Base-by-base conservation (phyloP, 169 alveolate genomes). In the Eimeria maxima region DNA sequence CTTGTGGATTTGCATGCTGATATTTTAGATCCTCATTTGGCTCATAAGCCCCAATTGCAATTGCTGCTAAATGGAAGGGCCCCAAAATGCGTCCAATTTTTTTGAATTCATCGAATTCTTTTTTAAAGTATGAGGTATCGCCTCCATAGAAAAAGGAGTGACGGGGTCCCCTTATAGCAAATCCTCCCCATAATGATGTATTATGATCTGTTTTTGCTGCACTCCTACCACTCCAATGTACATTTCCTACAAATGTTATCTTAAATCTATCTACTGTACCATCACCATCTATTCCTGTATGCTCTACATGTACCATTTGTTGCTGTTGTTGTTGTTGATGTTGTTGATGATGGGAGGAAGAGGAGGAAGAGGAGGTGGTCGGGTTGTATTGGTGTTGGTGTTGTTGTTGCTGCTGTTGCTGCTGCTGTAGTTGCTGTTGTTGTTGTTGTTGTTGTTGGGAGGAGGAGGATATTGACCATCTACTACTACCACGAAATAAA, bases 41-140 rank as follows among this genome's bases (percentile, higher is more conserved):
- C 63, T 90, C 95, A 80, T 90, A 90, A 44, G 95, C 95, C n/a
- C 95, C 95, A 8, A 90, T 90, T 4, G 95, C 89, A 55, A 90
- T 29, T 7, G 95, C 95, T 16, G 95, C 95, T 20, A 90, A 45
- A 57, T 90, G 95, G 45, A 90, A 90, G 76, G 95, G 95, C 22
- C 95, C 95, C 47, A 90, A 47, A 24, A 90, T 11, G 16, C 81
- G 33, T 7, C 95, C 95, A 3, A 90, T 57, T 60, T 90, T 90
- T 45, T 55, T 27, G 20, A 57, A 90, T 65, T 90, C 95, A 78
- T 90, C 95, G 13, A 90, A 90, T 45, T 90, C 95, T 11, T 20
- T 42, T 55, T 88, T 45, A 73, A 80, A 73, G 60, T 90, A 90
- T 3, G 67, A 45, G 18, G 95, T 90, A 42, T 90, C 95, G 5